Evolutionary conservation across 2,329 filamentous ascomycete species (phyloP), one percentile per base, ranked within the genome.

Genomic region (Corinectria fuckeliana): DNA sequence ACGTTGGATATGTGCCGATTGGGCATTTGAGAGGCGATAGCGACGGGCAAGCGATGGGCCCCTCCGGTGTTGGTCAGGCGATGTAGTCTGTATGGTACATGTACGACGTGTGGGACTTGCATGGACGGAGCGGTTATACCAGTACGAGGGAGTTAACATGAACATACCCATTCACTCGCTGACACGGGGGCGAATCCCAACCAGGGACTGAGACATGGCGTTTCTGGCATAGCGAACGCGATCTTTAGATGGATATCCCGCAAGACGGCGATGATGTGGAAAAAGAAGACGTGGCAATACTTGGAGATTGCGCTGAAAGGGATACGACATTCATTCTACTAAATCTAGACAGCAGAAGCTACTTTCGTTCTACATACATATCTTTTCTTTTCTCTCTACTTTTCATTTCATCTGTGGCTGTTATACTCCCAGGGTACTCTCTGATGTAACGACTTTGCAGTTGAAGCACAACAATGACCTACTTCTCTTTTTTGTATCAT

Each of bases 171-270:
- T 54, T 49, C 44, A 23, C 23, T 54, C 39, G 45, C 38, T 58
- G 42, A 21, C 32, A 14, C 13, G 45, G 38, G 56, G 32, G 45
- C 44, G 32, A 48, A 59, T 54, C 54, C 50, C 56, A 39, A 59
- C 47, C 50, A 59, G 23, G 56, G 45, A 59, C 47, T 36, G 44
- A 59, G 18, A 41, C 30, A 59, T 54, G 56, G 56, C 56, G 50
- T 59, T 59, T 50, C 44, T 54, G 50, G 56, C 28, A 59, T 10
- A 58, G 56, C 50, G 56, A 10, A n/a, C n/a, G n/a, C n/a, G 45
- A 50, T 34, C 50, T 50, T 54, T 55, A 42, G 41, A 54, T 39
- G 53, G 45, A 59, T 59, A 55, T 59, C 56, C 56, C 44, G 45
- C 41, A 28, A 55, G 56, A 54, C 32, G 54, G 41, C 21, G 56